Conservation (phyloP, 441 rosid genomes). For the Pelargonium australe region DNA sequence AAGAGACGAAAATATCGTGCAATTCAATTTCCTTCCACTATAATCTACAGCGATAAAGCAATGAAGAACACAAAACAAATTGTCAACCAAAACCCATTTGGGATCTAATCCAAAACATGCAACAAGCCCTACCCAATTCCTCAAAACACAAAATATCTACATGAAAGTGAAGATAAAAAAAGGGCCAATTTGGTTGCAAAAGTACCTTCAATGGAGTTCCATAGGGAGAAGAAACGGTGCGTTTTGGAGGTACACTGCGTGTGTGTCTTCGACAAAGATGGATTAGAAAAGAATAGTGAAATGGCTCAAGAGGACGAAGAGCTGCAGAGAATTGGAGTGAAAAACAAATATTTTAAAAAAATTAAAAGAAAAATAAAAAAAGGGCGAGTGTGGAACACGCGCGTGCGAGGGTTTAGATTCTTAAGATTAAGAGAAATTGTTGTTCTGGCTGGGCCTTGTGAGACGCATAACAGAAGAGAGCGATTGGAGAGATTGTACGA, state of each 20-base stretch:
- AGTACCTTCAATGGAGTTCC: slow-evolving; percentile 6
- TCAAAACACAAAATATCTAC: background rate
- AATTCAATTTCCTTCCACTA: slow-evolving; percentile 21
- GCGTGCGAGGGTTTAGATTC: slow-evolving; percentile 19
- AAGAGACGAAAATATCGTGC: slow-evolving; percentile 24
- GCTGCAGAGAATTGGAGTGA: background rate
- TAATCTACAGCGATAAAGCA: too few species aligned
- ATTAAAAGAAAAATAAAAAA: background rate
- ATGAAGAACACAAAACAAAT: too few species aligned
- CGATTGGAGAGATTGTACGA: too few species aligned
- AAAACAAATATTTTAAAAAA: background rate
- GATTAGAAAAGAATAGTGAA: slow-evolving; percentile 7
- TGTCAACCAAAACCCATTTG: slow-evolving; percentile 13
- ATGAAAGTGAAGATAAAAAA: slow-evolving; percentile 1
- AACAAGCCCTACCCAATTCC: slow-evolving; percentile 22
- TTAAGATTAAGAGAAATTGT: slow-evolving; percentile 12
- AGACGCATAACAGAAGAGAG: too few species aligned
- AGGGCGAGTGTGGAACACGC: slow-evolving; percentile 19
- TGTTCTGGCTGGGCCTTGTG: too few species aligned
- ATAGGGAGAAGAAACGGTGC: background rate
- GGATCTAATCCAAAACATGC: slow-evolving; percentile 23
- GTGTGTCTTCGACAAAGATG: background rate
- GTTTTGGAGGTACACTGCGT: slow-evolving; percentile 1
- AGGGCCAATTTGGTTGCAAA: slow-evolving; percentile 3
- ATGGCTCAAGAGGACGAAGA: slow-evolving; percentile 12